Conservation (phyloP, 108 stramenopile genomes). For the Discostella stelligeroides region DNA sequence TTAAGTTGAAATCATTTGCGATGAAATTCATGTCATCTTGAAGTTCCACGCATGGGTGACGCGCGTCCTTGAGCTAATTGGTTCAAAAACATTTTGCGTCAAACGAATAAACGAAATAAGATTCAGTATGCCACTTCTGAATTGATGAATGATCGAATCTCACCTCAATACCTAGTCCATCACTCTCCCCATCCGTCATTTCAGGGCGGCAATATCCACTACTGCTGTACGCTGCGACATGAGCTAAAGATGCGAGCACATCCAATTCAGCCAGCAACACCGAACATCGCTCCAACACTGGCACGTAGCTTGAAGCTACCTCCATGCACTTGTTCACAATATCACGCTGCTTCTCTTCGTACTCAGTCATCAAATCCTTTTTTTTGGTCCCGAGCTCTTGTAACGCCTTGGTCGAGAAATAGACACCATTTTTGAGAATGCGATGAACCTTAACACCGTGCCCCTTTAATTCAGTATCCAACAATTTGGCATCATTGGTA, state of each 20-base stretch:
- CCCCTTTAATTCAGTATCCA: constrained; percentile 32
- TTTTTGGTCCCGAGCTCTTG: constrained; percentile 62
- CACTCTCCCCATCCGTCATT: constrained; percentile 85
- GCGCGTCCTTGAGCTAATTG: constrained; percentile 68
- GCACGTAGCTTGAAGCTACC: constrained; percentile 83
- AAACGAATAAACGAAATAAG: too few relatives aligned
- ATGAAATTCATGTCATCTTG: constrained; percentile 93
- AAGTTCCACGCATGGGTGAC: constrained; percentile 97
- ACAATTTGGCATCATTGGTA: constrained; percentile 73
- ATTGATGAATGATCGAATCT: constrained; percentile 4
- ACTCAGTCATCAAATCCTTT: constrained; percentile 67
- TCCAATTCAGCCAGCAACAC: constrained; percentile 77
- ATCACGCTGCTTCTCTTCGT: constrained; percentile 71
- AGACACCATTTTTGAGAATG: constrained; percentile 94
- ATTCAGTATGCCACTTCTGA: not conserved
- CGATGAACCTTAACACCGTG: constrained; percentile 67
- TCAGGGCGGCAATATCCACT: constrained; percentile 85
- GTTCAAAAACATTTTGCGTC: too few relatives aligned
- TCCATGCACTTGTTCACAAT: constrained; percentile 81
- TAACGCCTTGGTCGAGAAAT: constrained; percentile 88
- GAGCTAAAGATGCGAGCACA: constrained; percentile 82
- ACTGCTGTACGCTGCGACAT: constrained; percentile 85
- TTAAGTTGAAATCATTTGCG: constrained; percentile 90
- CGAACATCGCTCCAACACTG: constrained; percentile 77
- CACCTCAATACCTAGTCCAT: constrained; percentile 80